Percentiles rank a stretch among this genome's conserved stretches.
phyloP scores from a whole-genome alignment of 768 basidiomycete species.

The Hygrocybe punicea region DNA sequence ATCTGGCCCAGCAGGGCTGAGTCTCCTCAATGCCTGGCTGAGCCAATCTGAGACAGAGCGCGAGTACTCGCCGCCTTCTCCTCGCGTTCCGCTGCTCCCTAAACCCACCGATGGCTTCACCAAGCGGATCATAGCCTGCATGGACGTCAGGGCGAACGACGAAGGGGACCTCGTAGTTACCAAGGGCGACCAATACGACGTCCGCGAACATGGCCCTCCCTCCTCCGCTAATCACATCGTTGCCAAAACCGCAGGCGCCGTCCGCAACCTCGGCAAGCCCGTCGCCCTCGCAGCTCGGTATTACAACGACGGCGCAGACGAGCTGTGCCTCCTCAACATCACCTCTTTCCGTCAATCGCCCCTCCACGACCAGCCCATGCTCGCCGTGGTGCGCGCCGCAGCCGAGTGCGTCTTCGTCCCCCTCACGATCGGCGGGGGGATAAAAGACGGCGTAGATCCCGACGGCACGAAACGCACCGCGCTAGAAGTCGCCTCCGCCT shows the following conservation, averaged over 20 bases:
- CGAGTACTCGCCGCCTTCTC: slow-evolving; percentile 28
- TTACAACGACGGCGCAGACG: slow-evolving; percentile 87
- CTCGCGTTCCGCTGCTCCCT: slow-evolving; percentile 39
- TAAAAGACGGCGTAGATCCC: slow-evolving; percentile 93
- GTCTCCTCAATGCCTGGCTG: slow-evolving; percentile 79
- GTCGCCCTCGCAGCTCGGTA: slow-evolving; percentile 87
- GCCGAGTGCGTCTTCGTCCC: slow-evolving; percentile 92
- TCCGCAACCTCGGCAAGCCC: slow-evolving; percentile 97
- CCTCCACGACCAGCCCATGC: slow-evolving; percentile 95
- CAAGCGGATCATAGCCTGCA: slow-evolving; percentile 92
- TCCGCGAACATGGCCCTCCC: slow-evolving; percentile 59
- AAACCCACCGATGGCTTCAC: slow-evolving; percentile 66
- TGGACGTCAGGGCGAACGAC: slow-evolving; percentile 97
- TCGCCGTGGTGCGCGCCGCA: slow-evolving; percentile 87
- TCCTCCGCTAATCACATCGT: slow-evolving; percentile 4
- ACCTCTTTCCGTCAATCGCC: slow-evolving; percentile 98
- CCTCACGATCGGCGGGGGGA: slow-evolving; percentile 97
- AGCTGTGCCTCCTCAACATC: slow-evolving; percentile 97
- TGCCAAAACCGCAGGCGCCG: slow-evolving; percentile 61
- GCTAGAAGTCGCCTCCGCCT: slow-evolving; percentile 90
- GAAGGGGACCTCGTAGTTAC: slow-evolving; percentile 96
- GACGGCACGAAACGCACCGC: slow-evolving; percentile 86
- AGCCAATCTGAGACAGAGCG: slow-evolving; percentile 46
- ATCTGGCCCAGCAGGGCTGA: slow-evolving; percentile 83
- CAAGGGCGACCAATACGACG: slow-evolving; percentile 99